Evolutionary conservation across 176 grass and related monocot genomes (phyloP), one percentile per base, ranked within the genome.

Genomic region (Otatea glauca): DNA sequence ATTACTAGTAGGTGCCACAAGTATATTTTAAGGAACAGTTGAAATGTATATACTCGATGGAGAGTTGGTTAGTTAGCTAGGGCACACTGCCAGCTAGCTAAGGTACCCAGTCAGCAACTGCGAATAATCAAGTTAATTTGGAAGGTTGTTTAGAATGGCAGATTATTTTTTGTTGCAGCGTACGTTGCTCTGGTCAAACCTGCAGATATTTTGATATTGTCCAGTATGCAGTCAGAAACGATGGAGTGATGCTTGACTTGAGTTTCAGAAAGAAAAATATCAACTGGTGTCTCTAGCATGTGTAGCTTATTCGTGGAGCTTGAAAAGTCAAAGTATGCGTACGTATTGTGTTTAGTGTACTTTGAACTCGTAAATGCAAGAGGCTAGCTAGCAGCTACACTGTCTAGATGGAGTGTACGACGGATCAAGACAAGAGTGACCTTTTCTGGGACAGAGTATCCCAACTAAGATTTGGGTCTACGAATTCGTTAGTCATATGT

Each of bases 391-490:
- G 5, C 42, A 55, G 27, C 34, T 27, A 5, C 11, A 29, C 9
- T n/a, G 64, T 70, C 45, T 73, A 50, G 66, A 79, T 75, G 74
- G 74, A 90, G 84, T 87, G 80, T 75, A 44, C 42, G 88, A 87
- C 80, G 88, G 89, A 83, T 79, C 80, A 78, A 55, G 85, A 90
- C 85, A 90, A 80, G 80, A 79, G 42, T 84, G 89, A 75, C 84
- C 89, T 83, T 90, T 90, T 79, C 37, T 78, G 58, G 47, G 48
- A 48, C 78, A 18, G 3, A n/a, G 55, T 23, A 64, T 64, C 84
- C 1, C 0, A 39, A 7, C 12, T 24, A 67, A 35, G 68, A 66
- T 75, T n/a, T 34, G 24, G 85, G 66, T 86, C 78, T 54, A 15
- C 25, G 4, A 41, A 72, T 49, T 77, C 24, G 65, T 34, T 37